A percentile compares a stretch with the other conserved stretches of the same genome.
Evolutionary conservation across 169 alveolate genomes (phyloP).

Genomic region (Cryptosporidium meleagridis): DNA sequence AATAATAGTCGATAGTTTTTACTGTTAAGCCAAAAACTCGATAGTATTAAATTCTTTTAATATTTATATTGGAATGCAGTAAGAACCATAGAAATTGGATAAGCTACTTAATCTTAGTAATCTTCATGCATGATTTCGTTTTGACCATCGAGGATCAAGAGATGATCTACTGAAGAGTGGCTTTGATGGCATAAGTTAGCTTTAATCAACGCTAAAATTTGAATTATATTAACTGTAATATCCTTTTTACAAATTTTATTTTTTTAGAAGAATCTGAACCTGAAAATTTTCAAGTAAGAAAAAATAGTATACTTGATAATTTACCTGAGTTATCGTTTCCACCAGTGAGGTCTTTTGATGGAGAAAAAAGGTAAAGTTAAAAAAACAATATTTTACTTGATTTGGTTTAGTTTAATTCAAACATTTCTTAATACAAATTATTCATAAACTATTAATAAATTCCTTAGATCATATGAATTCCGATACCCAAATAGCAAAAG

Average conservation of each 20-base stretch:
- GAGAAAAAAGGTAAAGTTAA: constrained; percentile 11
- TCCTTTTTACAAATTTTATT: background rate
- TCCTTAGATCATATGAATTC: background rate
- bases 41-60: background rate
- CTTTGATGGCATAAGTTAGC: background rate
- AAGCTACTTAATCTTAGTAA: background rate
- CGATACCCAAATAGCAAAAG: constrained; percentile 12
- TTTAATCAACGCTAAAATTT: background rate
- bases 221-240: background rate
- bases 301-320: background rate
- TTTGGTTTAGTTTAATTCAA: background rate
- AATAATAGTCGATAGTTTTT: background rate
- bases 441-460: background rate
- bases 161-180: background rate
- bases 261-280: constrained; percentile 9
- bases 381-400: background rate
- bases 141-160: background rate
- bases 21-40: background rate
- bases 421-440: background rate
- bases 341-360: constrained; percentile 22
- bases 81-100: background rate
- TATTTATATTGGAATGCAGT: background rate
- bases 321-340: background rate
- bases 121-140: background rate
- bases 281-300: background rate